phyloP scores from a whole-genome alignment of 2,329 filamentous ascomycete genomes.

The Fusarium camptoceras region DNA sequence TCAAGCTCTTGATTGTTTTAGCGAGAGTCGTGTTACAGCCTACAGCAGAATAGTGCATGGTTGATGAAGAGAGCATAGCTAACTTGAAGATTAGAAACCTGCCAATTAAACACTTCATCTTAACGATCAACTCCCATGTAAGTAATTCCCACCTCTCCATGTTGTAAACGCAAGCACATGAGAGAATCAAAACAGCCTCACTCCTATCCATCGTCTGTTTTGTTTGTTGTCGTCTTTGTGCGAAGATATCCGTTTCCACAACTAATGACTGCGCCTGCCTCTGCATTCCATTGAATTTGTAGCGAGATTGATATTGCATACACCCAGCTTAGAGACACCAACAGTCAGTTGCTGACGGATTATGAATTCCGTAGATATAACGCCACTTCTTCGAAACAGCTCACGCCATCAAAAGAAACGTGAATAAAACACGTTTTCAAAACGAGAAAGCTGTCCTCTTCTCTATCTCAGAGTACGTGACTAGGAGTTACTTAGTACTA shows the following conservation, averaged over 20 bases:
- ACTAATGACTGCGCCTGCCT: neutral
- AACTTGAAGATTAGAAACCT: neutral
- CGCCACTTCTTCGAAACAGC: constrained; percentile 4
- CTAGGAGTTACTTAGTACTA: neutral
- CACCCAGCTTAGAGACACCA: neutral
- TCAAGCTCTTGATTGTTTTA: neutral
- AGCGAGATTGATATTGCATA: neutral
- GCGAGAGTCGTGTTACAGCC: neutral
- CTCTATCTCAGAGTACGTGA: neutral
- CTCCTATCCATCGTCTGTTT: neutral
- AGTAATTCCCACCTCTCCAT: neutral
- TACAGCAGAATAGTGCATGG: neutral
- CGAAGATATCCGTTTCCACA: neutral
- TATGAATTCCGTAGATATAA: neutral
- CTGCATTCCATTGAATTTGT: constrained; percentile 4
- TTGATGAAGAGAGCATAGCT: neutral
- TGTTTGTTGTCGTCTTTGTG: neutral
- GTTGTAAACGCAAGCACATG: neutral
- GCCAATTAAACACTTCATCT: neutral
- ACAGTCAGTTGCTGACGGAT: constrained; percentile 20
- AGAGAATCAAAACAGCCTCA: constrained; percentile 2
- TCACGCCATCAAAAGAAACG: neutral
- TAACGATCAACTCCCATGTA: neutral
- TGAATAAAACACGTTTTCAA: neutral
- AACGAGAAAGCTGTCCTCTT: neutral